These are phyloP conservation scores for Exserohilum turcica DNA, from an alignment of 2,329 filamentous ascomycete genomes.

Conservation along the genomic window DNA sequence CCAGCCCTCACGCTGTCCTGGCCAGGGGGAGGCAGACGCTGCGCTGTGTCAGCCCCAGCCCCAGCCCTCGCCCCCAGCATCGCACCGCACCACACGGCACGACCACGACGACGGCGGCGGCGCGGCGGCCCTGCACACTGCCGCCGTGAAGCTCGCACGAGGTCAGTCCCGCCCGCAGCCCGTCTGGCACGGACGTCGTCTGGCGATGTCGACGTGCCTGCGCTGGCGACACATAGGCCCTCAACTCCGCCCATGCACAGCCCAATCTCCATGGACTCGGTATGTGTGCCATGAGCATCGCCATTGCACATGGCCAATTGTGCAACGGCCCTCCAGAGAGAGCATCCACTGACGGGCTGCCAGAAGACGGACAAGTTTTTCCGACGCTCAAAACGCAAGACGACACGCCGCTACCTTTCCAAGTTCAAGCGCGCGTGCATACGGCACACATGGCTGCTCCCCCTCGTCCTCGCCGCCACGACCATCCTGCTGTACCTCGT, in stretches of 20 bases:
- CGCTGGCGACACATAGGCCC: constrained; percentile 54
- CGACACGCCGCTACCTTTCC: constrained; percentile 51
- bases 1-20: too few species aligned
- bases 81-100: too few species aligned
- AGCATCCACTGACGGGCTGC: constrained; percentile 7
- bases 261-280: constrained; percentile 24
- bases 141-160: background rate
- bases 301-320: background rate
- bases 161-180: background rate
- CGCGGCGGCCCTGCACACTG: background rate
- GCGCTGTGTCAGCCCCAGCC: constrained; percentile 6
- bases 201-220: constrained; percentile 58
- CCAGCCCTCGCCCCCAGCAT: background rate
- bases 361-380: constrained; percentile 31
- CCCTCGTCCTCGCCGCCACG: constrained; percentile 69
- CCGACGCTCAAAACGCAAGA: constrained; percentile 54
- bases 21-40: background rate
- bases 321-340: too few species aligned
- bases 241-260: constrained; percentile 29
- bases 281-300: constrained; percentile 16
- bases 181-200: constrained; percentile 59
- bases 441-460: constrained; percentile 67
- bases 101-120: too few species aligned
- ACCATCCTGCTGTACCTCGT: constrained; percentile 72
- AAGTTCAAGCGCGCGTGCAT: constrained; percentile 54